phyloP scores from a whole-genome alignment of 73 alveolate species.

The Paramecium octaurelia region DNA sequence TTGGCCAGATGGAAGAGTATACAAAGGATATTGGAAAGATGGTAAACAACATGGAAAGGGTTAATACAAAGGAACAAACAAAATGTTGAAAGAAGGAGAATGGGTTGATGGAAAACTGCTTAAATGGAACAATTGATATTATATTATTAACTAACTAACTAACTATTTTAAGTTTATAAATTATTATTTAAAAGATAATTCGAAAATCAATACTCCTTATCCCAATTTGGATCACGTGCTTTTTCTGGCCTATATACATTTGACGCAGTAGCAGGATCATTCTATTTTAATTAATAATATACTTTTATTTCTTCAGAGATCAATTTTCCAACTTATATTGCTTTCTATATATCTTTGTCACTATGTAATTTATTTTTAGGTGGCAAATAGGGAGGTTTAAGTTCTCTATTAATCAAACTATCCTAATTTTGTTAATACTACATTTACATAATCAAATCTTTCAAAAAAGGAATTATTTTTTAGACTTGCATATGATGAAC shows the following conservation, averaged over 20 bases:
- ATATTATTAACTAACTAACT: background rate
- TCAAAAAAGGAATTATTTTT: conserved; percentile 30
- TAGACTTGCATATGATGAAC: conserved; percentile 38
- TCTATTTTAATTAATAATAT: background rate
- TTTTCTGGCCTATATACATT: conserved; percentile 22
- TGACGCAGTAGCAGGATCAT: background rate
- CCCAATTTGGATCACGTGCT: conserved; percentile 56
- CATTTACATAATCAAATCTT: background rate
- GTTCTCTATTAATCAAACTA: conserved; percentile 27
- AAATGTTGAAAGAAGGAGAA: conserved; percentile 68
- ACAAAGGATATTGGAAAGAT: conserved; percentile 68
- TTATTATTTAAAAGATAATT: background rate
- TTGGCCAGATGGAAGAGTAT: conserved; percentile 65
- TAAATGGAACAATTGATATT: conserved; percentile 57
- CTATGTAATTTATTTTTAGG: conserved; percentile 44
- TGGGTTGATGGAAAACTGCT: conserved; percentile 76
- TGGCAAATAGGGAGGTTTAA: conserved; percentile 46
- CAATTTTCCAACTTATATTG: background rate
- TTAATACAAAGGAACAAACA: conserved; percentile 63
- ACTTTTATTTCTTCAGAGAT: conserved; percentile 40
- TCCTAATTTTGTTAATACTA: background rate
- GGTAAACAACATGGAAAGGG: conserved; percentile 78
- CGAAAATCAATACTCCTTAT: conserved; percentile 26
- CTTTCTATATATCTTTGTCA: conserved; percentile 47
- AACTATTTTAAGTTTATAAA: background rate